Evolutionary conservation across 805 yeast genomes (phyloP).

Genomic region (Suhomyces sp.): DNA sequence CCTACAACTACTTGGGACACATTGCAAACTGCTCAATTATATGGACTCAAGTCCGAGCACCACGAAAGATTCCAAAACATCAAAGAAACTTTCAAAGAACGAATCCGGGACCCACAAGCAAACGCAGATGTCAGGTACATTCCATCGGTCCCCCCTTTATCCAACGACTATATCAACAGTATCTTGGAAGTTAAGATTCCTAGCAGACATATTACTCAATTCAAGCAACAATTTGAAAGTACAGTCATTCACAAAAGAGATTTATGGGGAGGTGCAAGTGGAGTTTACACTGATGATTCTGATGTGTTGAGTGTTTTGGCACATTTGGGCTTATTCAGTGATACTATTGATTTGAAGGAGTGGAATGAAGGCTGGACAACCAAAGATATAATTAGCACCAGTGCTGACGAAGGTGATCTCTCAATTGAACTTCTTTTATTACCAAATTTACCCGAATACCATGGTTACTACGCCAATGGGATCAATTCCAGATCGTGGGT

Average conservation of each 20-base stretch:
- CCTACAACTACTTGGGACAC: conserved; percentile 52
- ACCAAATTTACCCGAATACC: conserved; percentile 66
- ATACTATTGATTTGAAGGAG: conserved; percentile 28
- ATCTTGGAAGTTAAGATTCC: conserved; percentile 59
- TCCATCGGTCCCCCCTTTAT: conserved; percentile 39
- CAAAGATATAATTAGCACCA: conserved; percentile 22
- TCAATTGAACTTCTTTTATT: conserved; percentile 60
- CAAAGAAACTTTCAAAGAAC: conserved; percentile 16
- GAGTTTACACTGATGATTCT: conserved; percentile 90
- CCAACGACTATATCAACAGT: conserved; percentile 42
- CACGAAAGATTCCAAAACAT: conserved; percentile 26
- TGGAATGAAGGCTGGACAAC: conserved; percentile 33
- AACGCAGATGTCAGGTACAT: conserved; percentile 25
- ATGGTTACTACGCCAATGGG: conserved; percentile 66
- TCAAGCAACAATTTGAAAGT: conserved; percentile 40
- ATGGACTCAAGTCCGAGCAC: conserved; percentile 32
- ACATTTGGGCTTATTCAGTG: conserved; percentile 67
- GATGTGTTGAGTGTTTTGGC: conserved; percentile 72
- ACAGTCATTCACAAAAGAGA: conserved; percentile 33
- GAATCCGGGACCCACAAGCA: conserved; percentile 12
- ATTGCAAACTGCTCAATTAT: conserved; percentile 25
- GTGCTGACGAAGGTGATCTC: conserved; percentile 44
- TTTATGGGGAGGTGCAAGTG: conserved; percentile 81
- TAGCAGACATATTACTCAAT: conserved; percentile 36
- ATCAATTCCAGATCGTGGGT: conserved; percentile 76